Evolutionary conservation across 2,329 filamentous ascomycete species (phyloP).

Genomic region (Paradendryphiella salina): DNA sequence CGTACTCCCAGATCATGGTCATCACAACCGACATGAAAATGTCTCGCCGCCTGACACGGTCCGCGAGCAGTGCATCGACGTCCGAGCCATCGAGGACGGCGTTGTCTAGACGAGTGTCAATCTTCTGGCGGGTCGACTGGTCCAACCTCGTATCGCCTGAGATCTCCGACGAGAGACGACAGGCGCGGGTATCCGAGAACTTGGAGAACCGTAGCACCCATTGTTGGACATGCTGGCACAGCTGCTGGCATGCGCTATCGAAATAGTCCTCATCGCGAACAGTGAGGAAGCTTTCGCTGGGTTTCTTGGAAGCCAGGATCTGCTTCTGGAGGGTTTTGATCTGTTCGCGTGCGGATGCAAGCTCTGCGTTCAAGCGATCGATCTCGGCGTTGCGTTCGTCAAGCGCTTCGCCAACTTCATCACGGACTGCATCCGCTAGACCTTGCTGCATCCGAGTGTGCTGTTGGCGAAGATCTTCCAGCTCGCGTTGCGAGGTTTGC

Average conservation of each 20-base stretch:
- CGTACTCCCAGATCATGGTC: slow-evolving; percentile 99
- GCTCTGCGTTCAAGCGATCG: slow-evolving; percentile 72
- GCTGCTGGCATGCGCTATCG: slow-evolving; percentile 86
- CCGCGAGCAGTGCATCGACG: slow-evolving; percentile 82
- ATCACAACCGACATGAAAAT: slow-evolving; percentile 99
- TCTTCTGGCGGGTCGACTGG: slow-evolving; percentile 65
- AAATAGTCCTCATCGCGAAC: slow-evolving; percentile 93
- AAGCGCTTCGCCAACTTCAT: slow-evolving; percentile 67
- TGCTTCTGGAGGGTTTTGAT: slow-evolving; percentile 63
- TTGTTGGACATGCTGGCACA: slow-evolving; percentile 94
- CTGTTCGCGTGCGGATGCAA: slow-evolving; percentile 69
- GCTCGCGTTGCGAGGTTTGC: slow-evolving; percentile 65
- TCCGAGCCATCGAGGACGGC: slow-evolving; percentile 91
- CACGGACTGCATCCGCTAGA: slow-evolving; percentile 64
- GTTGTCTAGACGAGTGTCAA: slow-evolving; percentile 92
- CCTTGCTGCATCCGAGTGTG: slow-evolving; percentile 65
- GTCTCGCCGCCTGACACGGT: slow-evolving; percentile 85
- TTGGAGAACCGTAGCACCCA: slow-evolving; percentile 99
- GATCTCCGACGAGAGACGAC: slow-evolving; percentile 79
- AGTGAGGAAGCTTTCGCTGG: slow-evolving; percentile 74
- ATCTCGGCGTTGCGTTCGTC: slow-evolving; percentile 85
- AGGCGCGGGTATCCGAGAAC: slow-evolving; percentile 89
- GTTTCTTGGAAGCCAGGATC: slow-evolving; percentile 58
- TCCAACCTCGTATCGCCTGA: slow-evolving; percentile 60
- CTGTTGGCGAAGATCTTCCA: slow-evolving; percentile 68